Evolutionary conservation across 495 filamentous ascomycete genomes (phyloP).

Genomic region (Neurospora sp.): DNA sequence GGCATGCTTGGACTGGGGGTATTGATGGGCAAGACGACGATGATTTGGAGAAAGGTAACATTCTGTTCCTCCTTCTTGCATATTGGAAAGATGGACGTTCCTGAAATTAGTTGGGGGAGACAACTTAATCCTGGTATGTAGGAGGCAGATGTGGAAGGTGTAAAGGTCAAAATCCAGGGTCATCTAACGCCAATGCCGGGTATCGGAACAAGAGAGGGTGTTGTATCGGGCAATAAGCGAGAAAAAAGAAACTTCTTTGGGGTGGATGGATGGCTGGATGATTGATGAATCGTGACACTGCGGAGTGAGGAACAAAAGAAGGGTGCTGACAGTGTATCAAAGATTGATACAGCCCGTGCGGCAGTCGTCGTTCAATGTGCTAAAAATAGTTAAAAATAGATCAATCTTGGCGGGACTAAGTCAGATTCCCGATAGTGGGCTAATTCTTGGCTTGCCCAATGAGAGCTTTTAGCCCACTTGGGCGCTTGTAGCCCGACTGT

Average conservation of each 20-base stretch:
- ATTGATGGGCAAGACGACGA: background rate
- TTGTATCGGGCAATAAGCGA: background rate
- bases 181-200: background rate
- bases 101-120: background rate
- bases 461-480: slow-evolving; percentile 14
- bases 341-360: background rate
- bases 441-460: slow-evolving; percentile 18
- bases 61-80: background rate
- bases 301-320: background rate
- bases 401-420: slow-evolving; percentile 2
- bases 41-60: background rate
- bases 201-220: background rate
- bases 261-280: background rate
- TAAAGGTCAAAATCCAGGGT: background rate
- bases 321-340: background rate
- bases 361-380: slow-evolving; percentile 1
- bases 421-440: slow-evolving; percentile 18
- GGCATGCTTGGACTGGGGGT: background rate
- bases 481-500: slow-evolving; percentile 12
- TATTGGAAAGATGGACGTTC: background rate
- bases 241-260: background rate
- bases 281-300: background rate
- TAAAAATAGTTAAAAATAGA: slow-evolving; percentile 30
- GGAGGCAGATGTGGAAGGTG: background rate
- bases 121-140: background rate